Base-by-base conservation (phyloP, 192 early-diverging fungal species). In the Funneliformis geosporum region DNA sequence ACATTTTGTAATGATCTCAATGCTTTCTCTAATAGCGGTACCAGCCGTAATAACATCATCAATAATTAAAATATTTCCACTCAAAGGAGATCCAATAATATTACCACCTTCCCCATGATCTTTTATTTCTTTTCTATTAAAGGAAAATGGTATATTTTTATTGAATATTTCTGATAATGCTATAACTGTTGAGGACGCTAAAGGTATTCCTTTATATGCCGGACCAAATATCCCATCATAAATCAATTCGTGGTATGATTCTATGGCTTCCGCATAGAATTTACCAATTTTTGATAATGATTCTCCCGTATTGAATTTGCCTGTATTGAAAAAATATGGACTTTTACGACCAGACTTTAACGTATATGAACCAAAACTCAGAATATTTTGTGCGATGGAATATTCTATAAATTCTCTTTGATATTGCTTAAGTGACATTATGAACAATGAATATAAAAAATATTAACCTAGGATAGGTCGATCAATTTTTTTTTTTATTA, bases 41-140 rank as follows among this genome's bases (percentile, higher is more conserved):
- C 98, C 98, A 8, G 98, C 98, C 4, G 98, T 99, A 84, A 98
- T 98, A 10, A 99, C 98, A 84, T 99, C 98, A 87, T 99, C 98
- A 38, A 96, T 90, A 28, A 99, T 89, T 68, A 99, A 84, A 21
- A 97, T 91, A 28, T 87, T 84, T 23, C 95, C 94, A 33, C 85
- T 82, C 64, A 99, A 87, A 59, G 92, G 82, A 1, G 96, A 87
- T 12, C 98, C 98, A 16, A 99, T 96, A 80, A 98, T 98, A 75
- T 84, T 91, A 50, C 98, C 98, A 42, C 98, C 98, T 83, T 99
- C 98, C 64, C 97, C 98, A 82, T 99, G 98, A 83, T 99, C 96
- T 88, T 99, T 99, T 86, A 91, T 93, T 83, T 99, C 98, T 86
- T 99, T 99, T 81, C 98, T 90, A 89, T 99, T 98, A 87, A 99